A percentile compares a stretch with the other conserved stretches of the same genome.
Conservation (phyloP, 768 basidiomycete species). For the Coprinellus aureogranulatus region DNA sequence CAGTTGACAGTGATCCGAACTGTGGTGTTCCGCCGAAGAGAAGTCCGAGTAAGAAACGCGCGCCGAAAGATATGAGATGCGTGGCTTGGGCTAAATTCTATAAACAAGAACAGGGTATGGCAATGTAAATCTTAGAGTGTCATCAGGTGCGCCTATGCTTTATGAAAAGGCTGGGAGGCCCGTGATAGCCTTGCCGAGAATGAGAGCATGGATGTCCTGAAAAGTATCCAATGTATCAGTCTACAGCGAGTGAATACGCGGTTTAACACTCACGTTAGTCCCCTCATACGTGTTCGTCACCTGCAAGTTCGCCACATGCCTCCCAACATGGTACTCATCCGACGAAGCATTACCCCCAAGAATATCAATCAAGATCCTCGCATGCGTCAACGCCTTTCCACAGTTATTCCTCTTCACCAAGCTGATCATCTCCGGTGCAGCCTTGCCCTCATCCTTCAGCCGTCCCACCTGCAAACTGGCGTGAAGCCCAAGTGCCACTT, state of each 20-base stretch:
- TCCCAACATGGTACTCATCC: constrained; percentile 95
- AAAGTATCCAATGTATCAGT: background rate
- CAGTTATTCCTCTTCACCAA: constrained; percentile 95
- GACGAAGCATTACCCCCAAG: constrained; percentile 91
- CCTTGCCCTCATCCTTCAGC: constrained; percentile 72
- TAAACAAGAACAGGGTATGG: too few species aligned
- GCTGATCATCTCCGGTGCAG: constrained; percentile 91
- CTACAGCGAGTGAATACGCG: constrained; percentile 40
- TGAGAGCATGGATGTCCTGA: constrained; percentile 87
- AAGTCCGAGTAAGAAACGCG: too few species aligned
- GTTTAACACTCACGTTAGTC: constrained; percentile 22
- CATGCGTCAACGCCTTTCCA: constrained; percentile 84
- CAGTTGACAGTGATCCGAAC: too few species aligned
- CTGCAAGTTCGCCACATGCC: constrained; percentile 92
- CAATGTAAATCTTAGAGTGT: too few species aligned
- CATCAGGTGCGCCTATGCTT: too few species aligned
- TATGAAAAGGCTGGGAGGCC: constrained; percentile 80
- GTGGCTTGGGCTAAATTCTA: too few species aligned
- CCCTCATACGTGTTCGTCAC: constrained; percentile 97
- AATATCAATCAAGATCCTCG: constrained; percentile 80
- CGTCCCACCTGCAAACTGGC: constrained; percentile 81
- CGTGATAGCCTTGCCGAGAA: constrained; percentile 91
- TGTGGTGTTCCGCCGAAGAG: too few species aligned
- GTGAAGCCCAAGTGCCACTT: constrained; percentile 73
- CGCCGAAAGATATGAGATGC: too few species aligned